A percentile compares a stretch with the other conserved stretches of the same genome.
Conservation (phyloP, 1,139 yeast species). For the Wickerhamiella pararugosa region DNA sequence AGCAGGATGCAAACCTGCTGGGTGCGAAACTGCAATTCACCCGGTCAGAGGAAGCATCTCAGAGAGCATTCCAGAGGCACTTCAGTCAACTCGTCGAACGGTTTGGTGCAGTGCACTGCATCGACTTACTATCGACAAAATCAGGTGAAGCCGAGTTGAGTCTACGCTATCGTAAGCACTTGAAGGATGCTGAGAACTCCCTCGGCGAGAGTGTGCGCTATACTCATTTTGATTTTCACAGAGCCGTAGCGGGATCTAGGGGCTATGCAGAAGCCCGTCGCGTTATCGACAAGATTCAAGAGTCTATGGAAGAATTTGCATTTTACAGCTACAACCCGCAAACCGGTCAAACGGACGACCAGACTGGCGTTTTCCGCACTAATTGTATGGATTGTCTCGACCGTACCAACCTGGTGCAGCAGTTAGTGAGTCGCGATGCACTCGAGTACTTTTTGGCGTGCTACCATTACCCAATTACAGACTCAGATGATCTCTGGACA, state of each 20-base stretch:
- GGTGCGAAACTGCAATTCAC: conserved; percentile 70
- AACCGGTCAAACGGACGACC: conserved; percentile 42
- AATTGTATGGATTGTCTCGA: conserved; percentile 93
- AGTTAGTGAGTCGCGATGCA: conserved; percentile 56
- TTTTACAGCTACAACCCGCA: conserved; percentile 52
- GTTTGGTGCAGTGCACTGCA: conserved; percentile 77
- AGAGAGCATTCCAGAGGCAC: conserved; percentile 76
- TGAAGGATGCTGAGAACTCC: conserved; percentile 37
- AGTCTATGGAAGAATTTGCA: conserved; percentile 62
- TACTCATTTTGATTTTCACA: conserved; percentile 89
- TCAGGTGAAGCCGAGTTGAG: conserved; percentile 68
- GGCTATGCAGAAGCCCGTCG: conserved; percentile 75
- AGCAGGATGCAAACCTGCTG: conserved; percentile 75
- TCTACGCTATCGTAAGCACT: conserved; percentile 38
- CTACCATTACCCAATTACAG: conserved; percentile 26
- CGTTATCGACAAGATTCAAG: conserved; percentile 47
- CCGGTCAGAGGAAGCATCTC: conserved; percentile 81
- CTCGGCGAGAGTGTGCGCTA: conserved; percentile 25
- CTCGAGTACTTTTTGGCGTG: conserved; percentile 51
- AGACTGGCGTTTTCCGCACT: conserved; percentile 78
- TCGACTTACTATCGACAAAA: conserved; percentile 58
- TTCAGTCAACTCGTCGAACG: conserved; percentile 51
- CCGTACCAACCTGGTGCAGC: conserved; percentile 86
- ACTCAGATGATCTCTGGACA: conserved; percentile 35
- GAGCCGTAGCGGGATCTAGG: conserved; percentile 63